These are phyloP conservation scores for Naegleria lovaniensis DNA, from an alignment of 208 protist genomes.

Conservation along the genomic window DNA sequence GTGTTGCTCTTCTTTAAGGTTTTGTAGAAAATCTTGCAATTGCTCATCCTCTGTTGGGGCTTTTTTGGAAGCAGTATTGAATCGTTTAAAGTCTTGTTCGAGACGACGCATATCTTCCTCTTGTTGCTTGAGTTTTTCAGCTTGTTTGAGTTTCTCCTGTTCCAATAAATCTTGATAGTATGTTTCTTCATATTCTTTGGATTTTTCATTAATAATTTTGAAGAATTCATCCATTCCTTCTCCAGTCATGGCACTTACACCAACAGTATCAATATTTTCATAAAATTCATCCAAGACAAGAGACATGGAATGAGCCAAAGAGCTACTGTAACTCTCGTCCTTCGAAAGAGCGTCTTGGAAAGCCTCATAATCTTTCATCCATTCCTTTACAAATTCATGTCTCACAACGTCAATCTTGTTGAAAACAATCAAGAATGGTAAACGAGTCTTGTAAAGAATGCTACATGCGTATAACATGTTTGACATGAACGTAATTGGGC, in stretches of 20 bases:
- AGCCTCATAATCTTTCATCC: constrained; percentile 88
- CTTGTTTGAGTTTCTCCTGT: background rate
- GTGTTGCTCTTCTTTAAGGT: background rate
- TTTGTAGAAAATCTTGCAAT: background rate
- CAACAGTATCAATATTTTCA: constrained; percentile 68
- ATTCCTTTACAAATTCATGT: constrained; percentile 67
- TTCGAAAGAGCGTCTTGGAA: constrained; percentile 60
- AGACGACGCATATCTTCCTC: background rate
- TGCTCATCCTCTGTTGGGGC: background rate
- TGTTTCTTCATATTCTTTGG: background rate
- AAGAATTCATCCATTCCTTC: background rate
- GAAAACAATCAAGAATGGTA: constrained; percentile 95
- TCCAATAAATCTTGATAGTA: background rate
- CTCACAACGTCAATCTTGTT: constrained; percentile 92
- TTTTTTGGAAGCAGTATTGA: background rate
- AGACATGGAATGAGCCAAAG: constrained; percentile 80
- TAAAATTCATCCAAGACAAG: constrained; percentile 97
- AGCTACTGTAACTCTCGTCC: constrained; percentile 70
- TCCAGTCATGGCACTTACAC: constrained; percentile 83
- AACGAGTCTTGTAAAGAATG: constrained; percentile 94
- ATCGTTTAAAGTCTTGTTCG: background rate
- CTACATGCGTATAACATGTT: constrained; percentile 98
- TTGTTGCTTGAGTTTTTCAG: background rate
- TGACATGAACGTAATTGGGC: constrained; percentile 94
- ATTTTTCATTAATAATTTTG: background rate